Evolutionary conservation across 805 yeast genomes (phyloP).

Genomic region (Candida bentonensis): DNA sequence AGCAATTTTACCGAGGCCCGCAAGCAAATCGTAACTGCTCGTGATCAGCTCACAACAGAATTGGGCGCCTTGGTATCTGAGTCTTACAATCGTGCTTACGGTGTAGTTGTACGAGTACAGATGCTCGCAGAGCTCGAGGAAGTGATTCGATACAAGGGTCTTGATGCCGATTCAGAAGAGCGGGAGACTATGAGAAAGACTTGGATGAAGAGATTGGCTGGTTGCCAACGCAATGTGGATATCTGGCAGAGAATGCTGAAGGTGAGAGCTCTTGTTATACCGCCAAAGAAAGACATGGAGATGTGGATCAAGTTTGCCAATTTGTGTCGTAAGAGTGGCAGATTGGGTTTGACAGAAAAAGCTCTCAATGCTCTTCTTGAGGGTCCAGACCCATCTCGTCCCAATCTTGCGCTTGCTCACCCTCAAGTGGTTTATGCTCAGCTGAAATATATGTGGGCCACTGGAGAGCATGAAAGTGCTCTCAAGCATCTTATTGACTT

Average conservation of each 20-base stretch:
- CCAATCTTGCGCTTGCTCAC: slow-evolving; percentile 15
- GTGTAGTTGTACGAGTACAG: slow-evolving; percentile 92
- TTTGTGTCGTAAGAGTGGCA: slow-evolving; percentile 83
- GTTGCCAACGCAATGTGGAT: slow-evolving; percentile 94
- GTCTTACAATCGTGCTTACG: slow-evolving; percentile 91
- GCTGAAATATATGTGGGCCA: slow-evolving; percentile 92
- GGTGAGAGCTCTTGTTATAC: slow-evolving; percentile 82
- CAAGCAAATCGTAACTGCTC: slow-evolving; percentile 64
- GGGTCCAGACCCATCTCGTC: background rate
- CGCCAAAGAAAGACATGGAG: slow-evolving; percentile 92
- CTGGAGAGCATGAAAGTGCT: slow-evolving; percentile 80
- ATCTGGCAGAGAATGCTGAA: slow-evolving; percentile 96
- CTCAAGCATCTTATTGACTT: slow-evolving; percentile 74
- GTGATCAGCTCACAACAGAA: slow-evolving; percentile 84
- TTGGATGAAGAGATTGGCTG: slow-evolving; percentile 84
- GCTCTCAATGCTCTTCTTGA: slow-evolving; percentile 58
- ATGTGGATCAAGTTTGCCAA: slow-evolving; percentile 98
- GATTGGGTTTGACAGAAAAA: slow-evolving; percentile 85
- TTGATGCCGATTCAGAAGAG: slow-evolving; percentile 73
- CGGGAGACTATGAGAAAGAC: slow-evolving; percentile 71
- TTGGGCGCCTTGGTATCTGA: slow-evolving; percentile 90
- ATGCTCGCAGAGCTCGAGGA: slow-evolving; percentile 96
- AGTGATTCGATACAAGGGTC: slow-evolving; percentile 72
- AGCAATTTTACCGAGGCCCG: slow-evolving; percentile 76
- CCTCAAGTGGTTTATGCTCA: slow-evolving; percentile 97